Evolutionary conservation across 1,284 basidiomycete genomes (phyloP), one percentile per base, ranked within the genome.

Genomic region (Cryptococcus depauperatus): DNA sequence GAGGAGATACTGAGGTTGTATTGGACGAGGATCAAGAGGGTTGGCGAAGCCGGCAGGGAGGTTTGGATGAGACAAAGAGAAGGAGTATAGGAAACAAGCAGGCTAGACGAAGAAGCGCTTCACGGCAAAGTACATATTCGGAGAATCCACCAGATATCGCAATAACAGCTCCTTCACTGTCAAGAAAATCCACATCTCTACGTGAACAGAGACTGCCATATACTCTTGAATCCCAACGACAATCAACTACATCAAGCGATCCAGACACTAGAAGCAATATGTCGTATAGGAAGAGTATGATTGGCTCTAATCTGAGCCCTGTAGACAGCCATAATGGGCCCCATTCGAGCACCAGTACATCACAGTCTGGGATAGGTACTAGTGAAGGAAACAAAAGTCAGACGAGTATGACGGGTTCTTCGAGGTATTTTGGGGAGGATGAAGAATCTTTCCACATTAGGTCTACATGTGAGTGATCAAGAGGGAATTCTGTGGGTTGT

Each of bases 391-490:
- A 21, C 43, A 22, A 10, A 19, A 62, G 58, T 41, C 51, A 52
- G 41, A 35, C 50, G 18, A 60, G 56, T 23, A 45, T 62, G 30
- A 44, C 52, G 43, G 58, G 51, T 5, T 56, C 52, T 5, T 58
- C 57, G 6, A 64, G 64, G 46, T 67, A 69, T 26, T 66, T 70
- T 11, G 69, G 67, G 28, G 89, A 92, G 68, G 87, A 92, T 56
- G 68, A 80, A 42, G 89, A 92, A 66, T 79, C 84, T 13, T 90
- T 85, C 62, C 82, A 88, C 68, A 84, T 93, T 9, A 79, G 89
- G 29, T 84, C 80, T 44, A 91, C 87, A 0, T 93, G 69, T 71
- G 46, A 58, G 66, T 62, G 0, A n/a, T n/a, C n/a, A n/a, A n/a
- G n/a, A n/a, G n/a, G n/a, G 1, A 21, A n/a, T 9, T 33, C 22